Evolutionary conservation across 257 asterid species (phyloP).

Genomic region (Capsicum chinense): DNA sequence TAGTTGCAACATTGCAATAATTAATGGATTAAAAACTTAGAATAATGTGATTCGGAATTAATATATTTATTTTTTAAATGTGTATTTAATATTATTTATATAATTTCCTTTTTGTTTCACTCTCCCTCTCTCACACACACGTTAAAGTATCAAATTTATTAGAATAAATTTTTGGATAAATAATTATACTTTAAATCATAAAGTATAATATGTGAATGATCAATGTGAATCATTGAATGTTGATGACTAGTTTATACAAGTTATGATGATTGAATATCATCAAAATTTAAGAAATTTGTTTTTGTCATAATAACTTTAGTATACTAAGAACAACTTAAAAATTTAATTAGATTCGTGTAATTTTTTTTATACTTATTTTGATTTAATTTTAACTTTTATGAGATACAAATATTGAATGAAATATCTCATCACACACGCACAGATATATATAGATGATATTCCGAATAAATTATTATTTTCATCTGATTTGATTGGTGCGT

Average conservation of each 20-base stretch:
- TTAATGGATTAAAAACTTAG: neutral
- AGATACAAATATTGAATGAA: neutral
- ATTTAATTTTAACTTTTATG: neutral
- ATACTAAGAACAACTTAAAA: neutral
- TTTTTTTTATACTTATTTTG: neutral
- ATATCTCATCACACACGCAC: neutral
- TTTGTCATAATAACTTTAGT: neutral
- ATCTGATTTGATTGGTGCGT: too few species aligned
- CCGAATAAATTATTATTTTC: too few species aligned
- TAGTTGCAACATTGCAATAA: too few species aligned
- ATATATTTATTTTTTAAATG: neutral
- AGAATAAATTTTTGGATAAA: neutral
- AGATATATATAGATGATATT: too few species aligned
- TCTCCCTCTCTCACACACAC: too few species aligned
- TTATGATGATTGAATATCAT: neutral
- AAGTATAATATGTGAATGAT: neutral
- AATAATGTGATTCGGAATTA: neutral
- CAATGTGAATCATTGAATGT: neutral
- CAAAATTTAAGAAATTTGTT: neutral
- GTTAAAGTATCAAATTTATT: neutral
- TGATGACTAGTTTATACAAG: neutral
- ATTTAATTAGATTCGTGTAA: neutral
- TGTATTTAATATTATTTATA: neutral
- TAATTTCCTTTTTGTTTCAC: too few species aligned
- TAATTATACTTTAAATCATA: neutral